A percentile compares a stretch with the other conserved stretches of the same genome.
These are phyloP conservation scores for Fagus sylvatica DNA, from an alignment of 306 rosid species.

Conservation along the genomic window DNA sequence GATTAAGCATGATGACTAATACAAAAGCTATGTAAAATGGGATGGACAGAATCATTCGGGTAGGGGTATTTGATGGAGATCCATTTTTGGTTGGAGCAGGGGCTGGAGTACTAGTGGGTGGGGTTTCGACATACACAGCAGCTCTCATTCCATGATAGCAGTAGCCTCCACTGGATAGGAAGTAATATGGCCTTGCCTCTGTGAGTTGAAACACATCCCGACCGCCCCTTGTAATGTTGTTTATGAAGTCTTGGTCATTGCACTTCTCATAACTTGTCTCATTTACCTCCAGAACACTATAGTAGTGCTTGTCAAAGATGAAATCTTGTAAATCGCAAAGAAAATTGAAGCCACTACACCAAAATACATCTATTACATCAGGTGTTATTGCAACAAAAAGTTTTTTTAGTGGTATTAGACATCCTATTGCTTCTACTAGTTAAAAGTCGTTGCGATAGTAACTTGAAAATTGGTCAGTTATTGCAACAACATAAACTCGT, in stretches of 20 bases:
- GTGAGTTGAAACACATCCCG: constrained; percentile 65
- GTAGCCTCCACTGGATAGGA: constrained; percentile 58
- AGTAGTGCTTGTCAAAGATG: constrained; percentile 58
- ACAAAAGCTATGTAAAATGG: constrained; percentile 23
- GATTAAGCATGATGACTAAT: not conserved
- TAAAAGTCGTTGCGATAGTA: too few species aligned
- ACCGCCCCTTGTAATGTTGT: constrained; percentile 66
- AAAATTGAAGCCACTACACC: too few species aligned
- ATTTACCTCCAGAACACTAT: constrained; percentile 74
- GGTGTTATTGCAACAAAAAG: too few species aligned
- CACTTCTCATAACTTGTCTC: constrained; percentile 58
- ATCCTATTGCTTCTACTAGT: too few species aligned
- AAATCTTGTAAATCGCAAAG: constrained; percentile 36
- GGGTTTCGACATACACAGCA: constrained; percentile 32
- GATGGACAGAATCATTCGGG: constrained; percentile 18
- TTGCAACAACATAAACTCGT: too few species aligned
- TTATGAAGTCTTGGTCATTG: constrained; percentile 50
- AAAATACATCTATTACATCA: too few species aligned
- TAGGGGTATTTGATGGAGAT: constrained; percentile 5
- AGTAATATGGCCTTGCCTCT: constrained; percentile 57
- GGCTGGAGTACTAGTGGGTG: constrained; percentile 21
- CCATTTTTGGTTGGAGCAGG: constrained; percentile 20
- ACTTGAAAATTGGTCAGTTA: too few species aligned
- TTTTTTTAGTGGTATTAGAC: too few species aligned
- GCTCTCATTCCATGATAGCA: constrained; percentile 72